A percentile compares a stretch with the other conserved stretches of the same genome.
These are phyloP conservation scores for Cercophora newfieldiana DNA, from an alignment of 495 filamentous ascomycete genomes.

Conservation along the genomic window DNA sequence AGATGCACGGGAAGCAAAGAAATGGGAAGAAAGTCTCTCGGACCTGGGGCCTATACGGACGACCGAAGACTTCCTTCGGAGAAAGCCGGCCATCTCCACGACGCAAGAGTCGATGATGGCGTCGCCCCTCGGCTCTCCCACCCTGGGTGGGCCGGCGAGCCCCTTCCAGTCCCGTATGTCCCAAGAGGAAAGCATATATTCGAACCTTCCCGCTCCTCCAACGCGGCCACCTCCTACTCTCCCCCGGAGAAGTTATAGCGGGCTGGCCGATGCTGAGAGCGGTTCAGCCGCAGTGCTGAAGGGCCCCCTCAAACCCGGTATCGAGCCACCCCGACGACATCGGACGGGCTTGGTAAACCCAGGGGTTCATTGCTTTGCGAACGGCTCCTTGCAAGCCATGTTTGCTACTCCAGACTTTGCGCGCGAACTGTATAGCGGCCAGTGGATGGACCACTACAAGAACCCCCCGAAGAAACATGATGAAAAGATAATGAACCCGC, in stretches of 20 bases:
- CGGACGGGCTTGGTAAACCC: constrained; percentile 77
- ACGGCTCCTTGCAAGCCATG: constrained; percentile 80
- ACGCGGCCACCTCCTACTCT: constrained; percentile 79
- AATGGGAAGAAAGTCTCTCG: constrained; percentile 44
- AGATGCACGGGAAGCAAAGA: constrained; percentile 40
- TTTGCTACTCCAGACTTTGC: constrained; percentile 72
- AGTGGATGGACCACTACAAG: constrained; percentile 46
- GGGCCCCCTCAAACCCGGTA: constrained; percentile 33
- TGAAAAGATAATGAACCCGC: constrained; percentile 71
- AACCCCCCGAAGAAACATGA: constrained; percentile 49
- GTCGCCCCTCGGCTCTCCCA: constrained; percentile 22
- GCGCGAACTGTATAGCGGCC: constrained; percentile 60
- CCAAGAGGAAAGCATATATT: constrained; percentile 34
- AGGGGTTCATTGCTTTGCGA: constrained; percentile 87
- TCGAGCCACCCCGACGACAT: constrained; percentile 9
- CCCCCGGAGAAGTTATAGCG: constrained; percentile 83
- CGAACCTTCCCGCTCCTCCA: constrained; percentile 46
- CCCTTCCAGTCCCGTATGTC: constrained; percentile 31
- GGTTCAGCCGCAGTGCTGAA: constrained; percentile 49
- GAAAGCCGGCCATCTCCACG: constrained; percentile 71
- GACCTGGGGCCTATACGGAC: constrained; percentile 48
- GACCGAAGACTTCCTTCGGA: constrained; percentile 76
- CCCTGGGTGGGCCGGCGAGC: constrained; percentile 31
- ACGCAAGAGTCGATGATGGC: constrained; percentile 75
- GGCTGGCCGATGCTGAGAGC: constrained; percentile 63